phyloP scores from a whole-genome alignment of 306 rosid genomes.

The Lupinus albus region DNA sequence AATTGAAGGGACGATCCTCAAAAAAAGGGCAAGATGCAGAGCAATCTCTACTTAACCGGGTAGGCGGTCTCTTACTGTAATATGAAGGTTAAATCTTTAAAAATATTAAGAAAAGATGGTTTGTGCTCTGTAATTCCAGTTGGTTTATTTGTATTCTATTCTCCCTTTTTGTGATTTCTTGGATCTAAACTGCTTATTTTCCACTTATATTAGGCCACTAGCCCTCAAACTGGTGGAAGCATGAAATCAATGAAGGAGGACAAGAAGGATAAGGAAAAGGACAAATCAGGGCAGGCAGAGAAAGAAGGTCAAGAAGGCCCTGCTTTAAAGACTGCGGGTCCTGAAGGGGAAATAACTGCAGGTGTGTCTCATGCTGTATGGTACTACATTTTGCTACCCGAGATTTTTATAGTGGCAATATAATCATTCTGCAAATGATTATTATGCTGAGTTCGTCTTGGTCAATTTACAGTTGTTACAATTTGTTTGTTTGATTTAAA shows the following conservation, averaged over 20 bases:
- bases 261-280: conserved; percentile 58
- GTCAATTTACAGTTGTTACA: not conserved
- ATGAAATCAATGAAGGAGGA: conserved; percentile 88
- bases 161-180: conserved; percentile 22
- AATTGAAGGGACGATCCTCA: conserved; percentile 69
- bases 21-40: conserved; percentile 87
- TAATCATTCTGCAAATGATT: not conserved
- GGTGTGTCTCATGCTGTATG: conserved; percentile 52
- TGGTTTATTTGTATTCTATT: not conserved
- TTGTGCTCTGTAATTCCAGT: conserved; percentile 12
- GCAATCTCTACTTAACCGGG: conserved; percentile 75
- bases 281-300: conserved; percentile 73
- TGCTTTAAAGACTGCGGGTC: conserved; percentile 91
- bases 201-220: conserved; percentile 61
- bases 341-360: conserved; percentile 98
- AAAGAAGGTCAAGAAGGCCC: conserved; percentile 83
- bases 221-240: conserved; percentile 95
- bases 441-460: not conserved
- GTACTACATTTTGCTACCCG: conserved; percentile 9
- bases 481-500: conserved; percentile 1
- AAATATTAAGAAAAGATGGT: not conserved
- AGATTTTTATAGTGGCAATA: not conserved
- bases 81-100: not conserved
- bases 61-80: conserved; percentile 43
- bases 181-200: conserved; percentile 32